Base-by-base conservation (phyloP, 1,139 yeast species). In the Hansenula anomala region DNA sequence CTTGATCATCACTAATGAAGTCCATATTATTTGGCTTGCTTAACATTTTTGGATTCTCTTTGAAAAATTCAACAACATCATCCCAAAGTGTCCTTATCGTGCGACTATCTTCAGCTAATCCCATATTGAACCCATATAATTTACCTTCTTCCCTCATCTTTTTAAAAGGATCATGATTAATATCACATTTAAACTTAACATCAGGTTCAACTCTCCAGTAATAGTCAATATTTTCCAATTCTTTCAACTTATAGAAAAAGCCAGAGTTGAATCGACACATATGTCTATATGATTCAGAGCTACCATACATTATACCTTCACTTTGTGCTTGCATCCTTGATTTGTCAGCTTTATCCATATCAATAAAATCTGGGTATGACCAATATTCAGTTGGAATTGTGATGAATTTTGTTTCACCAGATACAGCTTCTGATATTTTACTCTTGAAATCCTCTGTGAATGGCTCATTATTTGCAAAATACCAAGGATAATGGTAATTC, bases 161-260 rank as follows among this genome's bases (percentile, higher is more conserved):
- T 48, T 69, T 67, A 60, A 81, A 81, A 39, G 80, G 71, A 52
- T 81, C 88, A 55, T 78, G 74, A 48, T 75, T 67, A 45, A 81
- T 66, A 56, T 80, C 84, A 60, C 88, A 81, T 52, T 64, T 69
- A 47, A 79, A 67, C 42, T 67, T 64, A 46, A 79, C 77, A 44
- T 75, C 80, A 4, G 89, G 88, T 60, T 81, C 89, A 24, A 81
- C 87, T 47, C 89, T 67, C 86, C 86, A 79, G 58, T 79, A 79
- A 66, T 77, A 79, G 45, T 74, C 74, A 56, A 76, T 78, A 13
- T 71, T 68, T 36, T 63, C 58, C 63, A 79, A 60, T 38, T 78
- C 58, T 35, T 69, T 71, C 52, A 78, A 78, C 46, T 69, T 64
- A 61, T 69, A 79, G 56, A 79, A 79, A 54, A 78, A 80, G 2